These are phyloP conservation scores for Phytopythium litorale DNA, from an alignment of 352 stramenopile species.

Conservation along the genomic window DNA sequence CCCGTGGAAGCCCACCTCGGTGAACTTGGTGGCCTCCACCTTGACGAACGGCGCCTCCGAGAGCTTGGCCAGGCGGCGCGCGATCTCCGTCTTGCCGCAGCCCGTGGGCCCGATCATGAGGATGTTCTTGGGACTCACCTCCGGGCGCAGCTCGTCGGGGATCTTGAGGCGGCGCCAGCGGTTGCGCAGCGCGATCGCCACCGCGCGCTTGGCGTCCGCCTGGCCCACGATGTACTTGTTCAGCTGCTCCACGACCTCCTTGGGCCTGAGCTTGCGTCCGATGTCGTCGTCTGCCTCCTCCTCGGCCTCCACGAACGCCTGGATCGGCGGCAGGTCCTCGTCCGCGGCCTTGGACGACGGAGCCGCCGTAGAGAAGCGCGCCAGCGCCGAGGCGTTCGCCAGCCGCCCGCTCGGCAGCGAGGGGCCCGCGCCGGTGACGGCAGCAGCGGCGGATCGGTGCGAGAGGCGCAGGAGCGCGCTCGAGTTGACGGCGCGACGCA, in stretches of 20 bases:
- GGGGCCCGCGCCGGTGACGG: background rate
- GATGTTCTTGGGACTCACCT: constrained; percentile 99
- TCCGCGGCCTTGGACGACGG: constrained; percentile 21
- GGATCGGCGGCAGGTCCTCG: constrained; percentile 23
- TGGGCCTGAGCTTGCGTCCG: constrained; percentile 85
- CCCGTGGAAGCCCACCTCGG: constrained; percentile 99
- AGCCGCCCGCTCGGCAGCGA: background rate
- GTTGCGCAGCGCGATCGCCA: constrained; percentile 98
- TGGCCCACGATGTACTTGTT: constrained; percentile 99
- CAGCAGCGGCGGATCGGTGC: background rate
- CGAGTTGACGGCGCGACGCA: constrained; percentile 5
- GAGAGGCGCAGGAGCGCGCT: constrained; percentile 20
- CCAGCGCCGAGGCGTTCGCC: constrained; percentile 3
- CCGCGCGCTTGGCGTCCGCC: constrained; percentile 95
- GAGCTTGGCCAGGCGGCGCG: constrained; percentile 95
- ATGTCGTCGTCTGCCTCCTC: constrained; percentile 42
- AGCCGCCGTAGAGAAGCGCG: constrained; percentile 26
- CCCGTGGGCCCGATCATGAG: constrained; percentile 99
- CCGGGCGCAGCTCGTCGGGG: constrained; percentile 82
- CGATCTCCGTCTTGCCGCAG: constrained; percentile 99
- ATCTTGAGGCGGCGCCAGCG: constrained; percentile 97
- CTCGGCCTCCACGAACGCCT: constrained; percentile 26
- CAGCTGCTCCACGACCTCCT: constrained; percentile 93
- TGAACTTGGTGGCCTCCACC: constrained; percentile 99
- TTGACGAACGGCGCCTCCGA: constrained; percentile 98